A percentile compares a stretch with the other conserved stretches of the same genome.
These are phyloP conservation scores for Aureobasidium melanogenum DNA, from an alignment of 2,329 filamentous ascomycete genomes.

Conservation along the genomic window DNA sequence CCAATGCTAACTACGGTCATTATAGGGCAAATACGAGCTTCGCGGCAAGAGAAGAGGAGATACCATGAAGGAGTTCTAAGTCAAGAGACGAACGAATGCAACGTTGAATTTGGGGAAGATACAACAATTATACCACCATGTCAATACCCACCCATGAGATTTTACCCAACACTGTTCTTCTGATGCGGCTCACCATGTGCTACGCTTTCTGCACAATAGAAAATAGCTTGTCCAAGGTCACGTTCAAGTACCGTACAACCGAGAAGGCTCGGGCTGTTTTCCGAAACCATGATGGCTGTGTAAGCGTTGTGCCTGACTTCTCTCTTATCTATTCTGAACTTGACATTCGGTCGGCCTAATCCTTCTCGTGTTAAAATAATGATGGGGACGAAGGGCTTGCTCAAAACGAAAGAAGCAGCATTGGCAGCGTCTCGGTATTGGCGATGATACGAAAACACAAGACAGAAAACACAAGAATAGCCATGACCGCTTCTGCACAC, in stretches of 20 bases:
- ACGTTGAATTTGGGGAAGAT: neutral
- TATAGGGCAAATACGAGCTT: slow-evolving; percentile 75
- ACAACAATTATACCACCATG: slow-evolving; percentile 9
- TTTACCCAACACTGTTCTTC: neutral
- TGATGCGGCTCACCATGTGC: neutral
- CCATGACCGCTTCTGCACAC: neutral
- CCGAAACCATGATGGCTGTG: neutral
- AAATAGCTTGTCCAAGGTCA: neutral
- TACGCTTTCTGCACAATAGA: neutral
- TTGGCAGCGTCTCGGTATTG: neutral
- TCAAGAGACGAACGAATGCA: slow-evolving; percentile 7
- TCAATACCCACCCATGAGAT: neutral
- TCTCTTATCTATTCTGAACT: no score
- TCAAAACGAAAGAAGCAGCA: neutral
- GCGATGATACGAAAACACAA: neutral
- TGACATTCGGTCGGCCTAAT: neutral
- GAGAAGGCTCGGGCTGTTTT: neutral
- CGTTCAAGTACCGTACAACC: neutral
- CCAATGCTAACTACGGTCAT: slow-evolving; percentile 10
- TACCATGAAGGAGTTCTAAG: slow-evolving; percentile 67
- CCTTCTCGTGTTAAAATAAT: neutral
- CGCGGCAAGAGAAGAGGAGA: slow-evolving; percentile 85
- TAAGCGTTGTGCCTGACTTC: neutral
- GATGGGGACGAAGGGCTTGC: neutral
- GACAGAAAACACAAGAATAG: neutral